Percentiles rank a stretch among this genome's conserved stretches.
Evolutionary conservation across 2,329 filamentous ascomycete genomes (phyloP).

Genomic region (Fusarium mangiferae): DNA sequence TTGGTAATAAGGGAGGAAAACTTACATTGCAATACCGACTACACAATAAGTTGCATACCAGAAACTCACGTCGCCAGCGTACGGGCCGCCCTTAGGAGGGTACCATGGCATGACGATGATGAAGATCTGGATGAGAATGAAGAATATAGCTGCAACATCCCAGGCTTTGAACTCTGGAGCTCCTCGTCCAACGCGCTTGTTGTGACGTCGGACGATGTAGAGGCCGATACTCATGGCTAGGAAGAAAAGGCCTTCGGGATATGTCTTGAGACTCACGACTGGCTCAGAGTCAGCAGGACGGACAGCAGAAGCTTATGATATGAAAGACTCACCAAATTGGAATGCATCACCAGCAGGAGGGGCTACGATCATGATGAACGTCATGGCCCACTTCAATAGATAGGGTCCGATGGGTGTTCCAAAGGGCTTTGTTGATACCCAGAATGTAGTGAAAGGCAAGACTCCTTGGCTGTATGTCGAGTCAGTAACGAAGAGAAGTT

Average conservation of each 20-base stretch:
- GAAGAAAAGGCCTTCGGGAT: slow-evolving; percentile 68
- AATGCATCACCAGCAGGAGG: slow-evolving; percentile 73
- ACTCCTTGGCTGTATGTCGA: slow-evolving; percentile 59
- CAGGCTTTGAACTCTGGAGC: slow-evolving; percentile 67
- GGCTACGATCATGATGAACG: slow-evolving; percentile 68
- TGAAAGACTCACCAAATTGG: slow-evolving; percentile 59
- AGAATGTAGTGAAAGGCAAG: slow-evolving; percentile 67
- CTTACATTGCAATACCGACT: slow-evolving; percentile 72
- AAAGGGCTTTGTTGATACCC: slow-evolving; percentile 71
- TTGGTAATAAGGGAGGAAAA: slow-evolving; percentile 22
- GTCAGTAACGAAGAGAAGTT: slow-evolving; percentile 64
- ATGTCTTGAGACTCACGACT: slow-evolving; percentile 69
- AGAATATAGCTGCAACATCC: slow-evolving; percentile 67
- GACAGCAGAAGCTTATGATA: accelerated
- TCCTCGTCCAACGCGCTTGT: slow-evolving; percentile 60
- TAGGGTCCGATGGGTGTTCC: slow-evolving; percentile 71
- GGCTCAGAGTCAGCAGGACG: slow-evolving; percentile 54
- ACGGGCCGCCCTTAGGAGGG: slow-evolving; percentile 68
- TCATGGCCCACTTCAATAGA: slow-evolving; percentile 65
- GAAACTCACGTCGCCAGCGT: slow-evolving; percentile 74
- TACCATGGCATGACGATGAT: slow-evolving; percentile 78
- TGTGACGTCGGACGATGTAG: slow-evolving; percentile 65
- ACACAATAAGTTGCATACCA: slow-evolving; percentile 79
- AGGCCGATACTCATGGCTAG: slow-evolving; percentile 67
- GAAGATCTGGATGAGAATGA: slow-evolving; percentile 68